Evolutionary conservation across 176 grass and related monocot species (phyloP).

Genomic region (Avena insularis): DNA sequence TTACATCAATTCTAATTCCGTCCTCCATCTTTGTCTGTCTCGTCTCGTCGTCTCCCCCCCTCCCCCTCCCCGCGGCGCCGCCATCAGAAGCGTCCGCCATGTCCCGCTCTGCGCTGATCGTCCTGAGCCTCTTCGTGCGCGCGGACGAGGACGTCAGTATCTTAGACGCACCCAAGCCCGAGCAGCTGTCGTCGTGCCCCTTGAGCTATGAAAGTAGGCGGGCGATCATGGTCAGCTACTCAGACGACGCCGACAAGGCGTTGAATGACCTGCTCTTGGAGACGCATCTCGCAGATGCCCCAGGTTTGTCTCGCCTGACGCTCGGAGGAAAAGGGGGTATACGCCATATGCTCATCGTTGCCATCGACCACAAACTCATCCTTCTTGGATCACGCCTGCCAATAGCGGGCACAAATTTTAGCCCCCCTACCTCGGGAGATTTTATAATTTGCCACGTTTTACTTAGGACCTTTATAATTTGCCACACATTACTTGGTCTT

Average conservation of each 20-base stretch:
- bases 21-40: not conserved
- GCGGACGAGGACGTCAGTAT: not conserved
- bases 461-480: no score
- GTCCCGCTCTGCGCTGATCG: not conserved
- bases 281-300: not conserved
- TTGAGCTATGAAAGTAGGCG: not conserved
- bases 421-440: no score
- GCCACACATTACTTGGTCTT: no score
- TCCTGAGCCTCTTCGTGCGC: not conserved
- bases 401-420: not conserved
- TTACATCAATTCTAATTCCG: no score
- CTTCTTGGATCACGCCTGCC: not conserved
- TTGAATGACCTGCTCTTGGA: not conserved
- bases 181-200: not conserved
- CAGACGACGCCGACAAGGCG: not conserved
- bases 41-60: not conserved
- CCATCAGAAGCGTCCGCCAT: not conserved
- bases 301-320: not conserved
- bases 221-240: not conserved
- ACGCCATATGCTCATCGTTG: not conserved
- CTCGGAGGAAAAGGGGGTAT: not conserved
- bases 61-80: not conserved
- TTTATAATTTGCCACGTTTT: no score
- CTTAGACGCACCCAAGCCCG: not conserved
- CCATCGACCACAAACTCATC: not conserved